These are phyloP conservation scores for Quercus aquifolioides DNA, from an alignment of 306 rosid genomes.

Conservation along the genomic window DNA sequence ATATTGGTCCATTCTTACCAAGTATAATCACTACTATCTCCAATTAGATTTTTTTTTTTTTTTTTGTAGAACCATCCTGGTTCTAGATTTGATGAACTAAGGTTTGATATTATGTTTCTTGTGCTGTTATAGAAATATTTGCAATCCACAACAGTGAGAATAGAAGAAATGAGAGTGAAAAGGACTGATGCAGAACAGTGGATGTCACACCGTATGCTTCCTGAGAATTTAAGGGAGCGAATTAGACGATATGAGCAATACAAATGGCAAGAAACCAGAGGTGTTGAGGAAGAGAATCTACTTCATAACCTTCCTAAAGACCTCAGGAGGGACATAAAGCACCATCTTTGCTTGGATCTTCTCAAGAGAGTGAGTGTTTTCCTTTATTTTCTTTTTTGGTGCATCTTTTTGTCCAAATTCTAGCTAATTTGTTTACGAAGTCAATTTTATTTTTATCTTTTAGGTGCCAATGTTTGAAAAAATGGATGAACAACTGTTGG, in stretches of 20 bases:
- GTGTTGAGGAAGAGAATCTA: slow-evolving; percentile 23
- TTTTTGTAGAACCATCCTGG: neutral
- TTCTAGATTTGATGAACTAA: neutral
- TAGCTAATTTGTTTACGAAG: neutral
- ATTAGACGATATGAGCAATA: slow-evolving; percentile 75
- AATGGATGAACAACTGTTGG: slow-evolving; percentile 73
- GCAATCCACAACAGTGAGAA: slow-evolving; percentile 75
- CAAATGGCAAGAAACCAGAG: slow-evolving; percentile 94
- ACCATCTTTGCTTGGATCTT: slow-evolving; percentile 72
- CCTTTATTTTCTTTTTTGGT: neutral
- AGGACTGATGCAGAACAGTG: slow-evolving; percentile 81
- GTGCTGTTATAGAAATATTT: slow-evolving; percentile 60
- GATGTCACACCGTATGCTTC: slow-evolving; percentile 95
- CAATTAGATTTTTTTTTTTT: neutral
- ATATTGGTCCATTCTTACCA: neutral
- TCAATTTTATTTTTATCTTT: neutral
- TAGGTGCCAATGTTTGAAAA: slow-evolving; percentile 73
- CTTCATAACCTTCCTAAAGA: slow-evolving; percentile 80
- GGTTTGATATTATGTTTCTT: neutral
- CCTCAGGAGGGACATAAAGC: slow-evolving; percentile 79
- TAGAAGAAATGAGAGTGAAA: slow-evolving; percentile 85
- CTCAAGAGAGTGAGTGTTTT: slow-evolving; percentile 57
- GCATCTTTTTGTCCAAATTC: neutral
- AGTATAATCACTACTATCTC: neutral
- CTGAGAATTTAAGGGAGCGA: slow-evolving; percentile 56